Conservation (phyloP, 1,284 basidiomycete species). For the Amylostereum chailletii region DNA sequence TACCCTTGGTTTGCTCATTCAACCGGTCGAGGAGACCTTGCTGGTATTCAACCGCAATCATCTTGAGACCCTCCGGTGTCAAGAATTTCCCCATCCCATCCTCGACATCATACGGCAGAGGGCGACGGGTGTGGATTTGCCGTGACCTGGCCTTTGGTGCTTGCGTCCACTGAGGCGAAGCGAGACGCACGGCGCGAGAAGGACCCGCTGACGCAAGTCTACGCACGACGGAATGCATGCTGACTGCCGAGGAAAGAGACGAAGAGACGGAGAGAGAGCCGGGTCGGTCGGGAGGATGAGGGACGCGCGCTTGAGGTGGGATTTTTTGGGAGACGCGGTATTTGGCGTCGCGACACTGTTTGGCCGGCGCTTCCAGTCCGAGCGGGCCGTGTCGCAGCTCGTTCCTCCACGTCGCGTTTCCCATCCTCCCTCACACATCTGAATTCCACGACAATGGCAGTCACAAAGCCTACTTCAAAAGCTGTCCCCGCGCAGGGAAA, state of each 20-base stretch:
- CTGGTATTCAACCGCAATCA: slow-evolving; percentile 74
- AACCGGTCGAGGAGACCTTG: slow-evolving; percentile 69
- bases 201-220: slow-evolving; percentile 15
- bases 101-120: slow-evolving; percentile 57
- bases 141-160: slow-evolving; percentile 18
- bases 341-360: slow-evolving; percentile 1
- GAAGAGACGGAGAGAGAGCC: not conserved
- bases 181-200: slow-evolving; percentile 14
- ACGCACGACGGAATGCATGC: slow-evolving; percentile 19
- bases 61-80: slow-evolving; percentile 55
- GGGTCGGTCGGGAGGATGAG: not conserved
- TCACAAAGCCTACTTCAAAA: slow-evolving; percentile 17
- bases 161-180: slow-evolving; percentile 10
- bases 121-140: slow-evolving; percentile 44
- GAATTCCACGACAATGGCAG: slow-evolving; percentile 16
- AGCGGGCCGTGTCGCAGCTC: not conserved
- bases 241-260: not conserved
- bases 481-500: slow-evolving; percentile 25
- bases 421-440: not conserved
- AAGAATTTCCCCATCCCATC: slow-evolving; percentile 70
- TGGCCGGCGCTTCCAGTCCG: not conserved
- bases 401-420: not conserved
- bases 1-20: slow-evolving; percentile 68
- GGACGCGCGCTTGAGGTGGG: not conserved
- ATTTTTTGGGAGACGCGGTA: slow-evolving; percentile 5